Conservation (phyloP, 2,329 filamentous ascomycete species). For the Colletotrichum tropicale region DNA sequence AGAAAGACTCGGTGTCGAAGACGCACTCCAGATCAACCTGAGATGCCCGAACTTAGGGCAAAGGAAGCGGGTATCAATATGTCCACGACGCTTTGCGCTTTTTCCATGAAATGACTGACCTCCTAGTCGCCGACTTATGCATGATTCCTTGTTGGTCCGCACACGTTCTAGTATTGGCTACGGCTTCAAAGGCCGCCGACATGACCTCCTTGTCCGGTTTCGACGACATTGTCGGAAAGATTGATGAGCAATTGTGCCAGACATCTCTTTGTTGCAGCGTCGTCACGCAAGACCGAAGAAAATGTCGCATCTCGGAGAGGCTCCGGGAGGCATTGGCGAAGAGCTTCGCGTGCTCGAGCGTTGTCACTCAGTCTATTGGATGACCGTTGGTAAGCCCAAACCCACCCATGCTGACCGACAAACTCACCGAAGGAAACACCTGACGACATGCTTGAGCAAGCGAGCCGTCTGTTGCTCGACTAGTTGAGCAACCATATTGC, state of each 20-base stretch:
- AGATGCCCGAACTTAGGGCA: neutral
- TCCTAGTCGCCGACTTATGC: slow-evolving; percentile 17
- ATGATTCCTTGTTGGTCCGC: slow-evolving; percentile 13
- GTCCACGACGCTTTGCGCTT: slow-evolving; percentile 16
- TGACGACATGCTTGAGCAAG: slow-evolving; percentile 94
- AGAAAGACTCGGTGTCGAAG: slow-evolving; percentile 8
- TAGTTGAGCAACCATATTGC: slow-evolving; percentile 98
- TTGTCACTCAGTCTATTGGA: slow-evolving; percentile 86
- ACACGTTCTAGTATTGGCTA: neutral
- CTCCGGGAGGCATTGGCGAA: slow-evolving; percentile 94
- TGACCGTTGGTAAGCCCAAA: neutral
- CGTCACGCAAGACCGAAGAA: slow-evolving; percentile 92
- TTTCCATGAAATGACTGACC: slow-evolving; percentile 17
- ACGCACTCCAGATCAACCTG: slow-evolving; percentile 13
- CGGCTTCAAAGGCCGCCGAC: slow-evolving; percentile 26
- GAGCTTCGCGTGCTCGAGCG: slow-evolving; percentile 89
- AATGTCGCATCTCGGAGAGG: slow-evolving; percentile 99
- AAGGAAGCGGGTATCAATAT: slow-evolving; percentile 16
- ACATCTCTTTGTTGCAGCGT: slow-evolving; percentile 96
- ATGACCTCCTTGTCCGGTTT: slow-evolving; percentile 33
- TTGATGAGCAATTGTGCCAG: slow-evolving; percentile 97
- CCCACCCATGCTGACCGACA: neutral
- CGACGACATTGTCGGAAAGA: slow-evolving; percentile 84
- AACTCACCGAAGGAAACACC: slow-evolving; percentile 90
- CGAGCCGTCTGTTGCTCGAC: slow-evolving; percentile 97